Evolutionary conservation across 768 basidiomycete genomes (phyloP).

Genomic region (Phylloporus arenicola): DNA sequence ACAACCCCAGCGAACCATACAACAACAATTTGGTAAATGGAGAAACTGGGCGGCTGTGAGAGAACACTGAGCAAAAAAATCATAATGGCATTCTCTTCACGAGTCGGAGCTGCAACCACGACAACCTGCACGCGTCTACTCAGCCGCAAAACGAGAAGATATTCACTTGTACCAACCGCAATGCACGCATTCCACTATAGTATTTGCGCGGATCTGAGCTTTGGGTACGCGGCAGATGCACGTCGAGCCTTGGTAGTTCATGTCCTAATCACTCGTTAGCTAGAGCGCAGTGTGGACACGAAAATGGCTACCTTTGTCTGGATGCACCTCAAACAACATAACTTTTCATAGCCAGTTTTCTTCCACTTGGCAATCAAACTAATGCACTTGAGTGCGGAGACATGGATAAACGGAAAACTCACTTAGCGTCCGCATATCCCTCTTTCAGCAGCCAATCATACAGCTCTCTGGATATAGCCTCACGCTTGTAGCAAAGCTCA

Average conservation of each 20-base stretch:
- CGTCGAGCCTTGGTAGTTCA: constrained; percentile 98
- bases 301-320: constrained; percentile 65
- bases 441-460: constrained; percentile 99
- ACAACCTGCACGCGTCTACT: constrained; percentile 51
- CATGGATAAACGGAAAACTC: constrained; percentile 29
- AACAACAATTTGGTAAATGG: no score
- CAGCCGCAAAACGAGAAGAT: constrained; percentile 4
- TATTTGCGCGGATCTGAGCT: constrained; percentile 82
- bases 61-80: neutral
- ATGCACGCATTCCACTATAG: constrained; percentile 93
- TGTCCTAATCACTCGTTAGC: constrained; percentile 56
- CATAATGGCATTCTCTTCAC: constrained; percentile 25
- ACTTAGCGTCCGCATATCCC: constrained; percentile 96
- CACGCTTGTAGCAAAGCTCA: constrained; percentile 97
- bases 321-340: constrained; percentile 95
- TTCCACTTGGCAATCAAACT: constrained; percentile 99
- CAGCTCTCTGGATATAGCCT: constrained; percentile 86
- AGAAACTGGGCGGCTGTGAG: neutral
- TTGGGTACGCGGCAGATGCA: constrained; percentile 98
- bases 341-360: constrained; percentile 96
- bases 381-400: constrained; percentile 5
- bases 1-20: neutral
- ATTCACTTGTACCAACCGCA: constrained; percentile 63
- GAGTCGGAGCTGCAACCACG: constrained; percentile 90
- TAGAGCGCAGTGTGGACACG: constrained; percentile 2